Evolutionary conservation across 805 yeast species (phyloP), one percentile per base, ranked within the genome.

Genomic region (Peterozyma toletana): DNA sequence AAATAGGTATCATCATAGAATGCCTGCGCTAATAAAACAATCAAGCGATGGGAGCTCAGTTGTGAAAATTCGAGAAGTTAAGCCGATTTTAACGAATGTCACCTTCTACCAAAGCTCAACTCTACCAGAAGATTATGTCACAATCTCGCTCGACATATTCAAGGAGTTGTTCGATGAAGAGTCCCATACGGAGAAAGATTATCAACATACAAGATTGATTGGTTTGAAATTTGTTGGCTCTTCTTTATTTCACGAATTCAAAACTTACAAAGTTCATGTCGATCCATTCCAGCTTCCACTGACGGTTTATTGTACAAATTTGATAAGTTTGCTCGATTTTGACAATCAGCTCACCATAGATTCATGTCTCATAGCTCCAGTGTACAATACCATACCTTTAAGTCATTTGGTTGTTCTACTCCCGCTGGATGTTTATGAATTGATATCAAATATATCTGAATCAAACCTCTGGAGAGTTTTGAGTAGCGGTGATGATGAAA

Each of bases 351-450:
- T 76, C 53, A 75, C 80, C 0, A 49, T 77, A 18, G 67, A 65
- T 30, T 50, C 56, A 2, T 67, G 73, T 29, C 49, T 65, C 4
- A 51, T 75, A 7, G 66, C 58, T 36, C 58, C 68, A 2, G 57
- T 74, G 2, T 39, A 41, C 15, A 58, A 54, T 16, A 27, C 51
- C 4, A 43, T 53, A 1, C 50, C 53, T 6, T 65, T 82, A 21
- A 64, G 67, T 0, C 56, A 54, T 5, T 53, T 58, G 10, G 63
- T 80, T 11, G 50, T 73, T 3, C 62, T 67, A 5, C 65, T 75
- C 6, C 77, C 77, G 5, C 62, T 65, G 1, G 68, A 70, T 10
- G 70, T 75, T 6, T 84, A 80, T 21, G 54, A 55, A 5, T 57
- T 66, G 15, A 57, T 78, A 9, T 63, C 64, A 45, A 52, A 55